Conservation (phyloP, 257 asterid species). For the Nicotiana noctiflora region DNA sequence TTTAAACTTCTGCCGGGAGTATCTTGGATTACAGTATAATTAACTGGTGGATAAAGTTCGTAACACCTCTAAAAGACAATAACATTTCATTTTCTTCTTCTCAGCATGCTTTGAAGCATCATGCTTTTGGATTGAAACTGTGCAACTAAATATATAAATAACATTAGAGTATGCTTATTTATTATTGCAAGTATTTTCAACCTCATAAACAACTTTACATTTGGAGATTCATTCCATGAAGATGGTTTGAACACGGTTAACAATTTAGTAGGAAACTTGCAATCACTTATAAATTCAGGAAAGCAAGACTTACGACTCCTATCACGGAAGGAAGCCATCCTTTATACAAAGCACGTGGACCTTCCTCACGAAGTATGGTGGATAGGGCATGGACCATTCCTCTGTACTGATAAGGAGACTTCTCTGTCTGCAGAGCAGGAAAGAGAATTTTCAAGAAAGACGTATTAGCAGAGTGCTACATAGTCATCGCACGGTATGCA, state of each 20-base stretch:
- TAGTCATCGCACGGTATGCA: neutral
- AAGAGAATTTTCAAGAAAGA: constrained; percentile 6
- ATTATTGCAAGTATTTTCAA: neutral
- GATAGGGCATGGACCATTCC: constrained; percentile 94
- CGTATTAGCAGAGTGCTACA: neutral
- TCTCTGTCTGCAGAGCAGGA: constrained; percentile 61
- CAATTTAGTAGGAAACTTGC: neutral
- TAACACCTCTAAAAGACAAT: neutral
- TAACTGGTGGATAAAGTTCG: neutral
- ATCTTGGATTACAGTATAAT: neutral
- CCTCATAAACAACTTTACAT: neutral
- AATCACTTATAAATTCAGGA: neutral
- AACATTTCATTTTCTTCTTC: neutral
- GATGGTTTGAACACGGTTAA: neutral
- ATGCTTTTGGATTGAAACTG: neutral
- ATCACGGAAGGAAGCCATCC: constrained; percentile 99
- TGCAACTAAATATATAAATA: neutral
- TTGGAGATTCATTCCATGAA: neutral
- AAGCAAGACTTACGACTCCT: constrained; percentile 78
- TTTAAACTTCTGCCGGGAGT: neutral
- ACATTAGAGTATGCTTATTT: neutral
- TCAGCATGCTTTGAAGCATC: neutral
- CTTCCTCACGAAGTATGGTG: constrained; percentile 97
- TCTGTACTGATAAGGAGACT: constrained; percentile 84
- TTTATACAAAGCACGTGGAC: constrained; percentile 87